Conservation (phyloP, 768 basidiomycete species). For the Mrakia blollopis region DNA sequence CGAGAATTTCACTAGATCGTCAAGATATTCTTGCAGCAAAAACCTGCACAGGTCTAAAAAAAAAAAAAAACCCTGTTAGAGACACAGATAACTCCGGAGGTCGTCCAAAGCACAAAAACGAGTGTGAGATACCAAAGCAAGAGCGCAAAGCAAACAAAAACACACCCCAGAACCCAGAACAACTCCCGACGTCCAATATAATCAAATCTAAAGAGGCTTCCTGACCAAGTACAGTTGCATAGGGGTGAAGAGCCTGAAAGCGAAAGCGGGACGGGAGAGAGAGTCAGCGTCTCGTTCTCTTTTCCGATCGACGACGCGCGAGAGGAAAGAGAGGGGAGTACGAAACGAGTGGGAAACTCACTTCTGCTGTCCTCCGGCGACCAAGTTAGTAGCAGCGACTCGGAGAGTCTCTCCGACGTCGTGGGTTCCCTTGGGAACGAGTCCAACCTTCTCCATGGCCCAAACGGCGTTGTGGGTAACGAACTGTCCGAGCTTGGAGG, state of each 20-base stretch:
- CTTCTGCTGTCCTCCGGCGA: slow-evolving; percentile 80
- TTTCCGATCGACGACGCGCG: no score
- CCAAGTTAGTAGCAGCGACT: slow-evolving; percentile 69
- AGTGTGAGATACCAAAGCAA: not conserved
- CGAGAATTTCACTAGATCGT: not conserved
- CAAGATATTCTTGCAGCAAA: not conserved
- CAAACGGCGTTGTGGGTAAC: slow-evolving; percentile 76
- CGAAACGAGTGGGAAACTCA: slow-evolving; percentile 38
- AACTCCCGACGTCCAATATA: not conserved
- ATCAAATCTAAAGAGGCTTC: slow-evolving; percentile 26
- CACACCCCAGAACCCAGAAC: not conserved
- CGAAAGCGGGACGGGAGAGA: not conserved
- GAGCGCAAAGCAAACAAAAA: not conserved
- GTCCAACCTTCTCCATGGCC: slow-evolving; percentile 66
- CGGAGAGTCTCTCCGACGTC: slow-evolving; percentile 85
- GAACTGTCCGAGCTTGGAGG: slow-evolving; percentile 77
- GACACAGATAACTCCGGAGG: no score
- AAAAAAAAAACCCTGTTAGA: not conserved
- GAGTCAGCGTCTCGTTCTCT: not conserved
- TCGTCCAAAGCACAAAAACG: not conserved
- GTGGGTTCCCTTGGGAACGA: slow-evolving; percentile 87
- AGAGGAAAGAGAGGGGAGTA: not conserved
- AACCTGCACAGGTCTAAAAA: not conserved
- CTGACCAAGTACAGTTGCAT: slow-evolving; percentile 25
- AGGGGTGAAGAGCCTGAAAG: slow-evolving; percentile 24